A percentile compares a stretch with the other conserved stretches of the same genome.
Conservation (phyloP, 495 filamentous ascomycete genomes). For the Rhizodiscina lignyota region DNA sequence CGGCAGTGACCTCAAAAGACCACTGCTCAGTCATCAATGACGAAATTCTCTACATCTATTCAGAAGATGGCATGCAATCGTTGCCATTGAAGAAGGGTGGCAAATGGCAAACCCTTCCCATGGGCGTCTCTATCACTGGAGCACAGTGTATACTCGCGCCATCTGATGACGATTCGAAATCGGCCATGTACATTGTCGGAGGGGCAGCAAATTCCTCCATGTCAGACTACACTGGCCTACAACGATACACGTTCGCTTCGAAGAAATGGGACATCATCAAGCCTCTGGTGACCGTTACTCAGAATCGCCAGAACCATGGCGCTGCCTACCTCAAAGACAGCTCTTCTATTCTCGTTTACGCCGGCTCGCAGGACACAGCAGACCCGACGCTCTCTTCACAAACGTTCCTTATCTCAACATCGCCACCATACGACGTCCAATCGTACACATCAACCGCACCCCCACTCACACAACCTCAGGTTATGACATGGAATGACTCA, state of each 20-base stretch:
- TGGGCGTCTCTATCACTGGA: constrained; percentile 51
- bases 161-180: constrained; percentile 31
- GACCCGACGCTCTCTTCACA: constrained; percentile 35
- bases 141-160: constrained; percentile 57
- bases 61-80: constrained; percentile 56
- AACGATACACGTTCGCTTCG: constrained; percentile 64
- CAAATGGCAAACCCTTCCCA: constrained; percentile 48
- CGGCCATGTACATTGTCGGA: constrained; percentile 73
- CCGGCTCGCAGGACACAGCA: constrained; percentile 38
- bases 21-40: constrained; percentile 72
- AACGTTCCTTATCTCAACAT: constrained; percentile 57
- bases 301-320: constrained; percentile 56
- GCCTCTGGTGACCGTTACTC: constrained; percentile 35
- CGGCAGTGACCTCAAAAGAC: constrained; percentile 17
- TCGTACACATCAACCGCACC: constrained; percentile 36
- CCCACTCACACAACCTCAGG: constrained; percentile 46
- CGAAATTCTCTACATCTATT: constrained; percentile 76
- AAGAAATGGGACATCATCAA: constrained; percentile 57
- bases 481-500: constrained; percentile 59
- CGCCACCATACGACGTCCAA: constrained; percentile 37
- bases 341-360: constrained; percentile 65
- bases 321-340: constrained; percentile 57
- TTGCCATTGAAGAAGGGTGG: constrained; percentile 50
- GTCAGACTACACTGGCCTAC: constrained; percentile 55
- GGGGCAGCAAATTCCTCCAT: constrained; percentile 37